Evolutionary conservation across 352 stramenopile genomes (phyloP).

Genomic region (Phytophthora quininea): DNA sequence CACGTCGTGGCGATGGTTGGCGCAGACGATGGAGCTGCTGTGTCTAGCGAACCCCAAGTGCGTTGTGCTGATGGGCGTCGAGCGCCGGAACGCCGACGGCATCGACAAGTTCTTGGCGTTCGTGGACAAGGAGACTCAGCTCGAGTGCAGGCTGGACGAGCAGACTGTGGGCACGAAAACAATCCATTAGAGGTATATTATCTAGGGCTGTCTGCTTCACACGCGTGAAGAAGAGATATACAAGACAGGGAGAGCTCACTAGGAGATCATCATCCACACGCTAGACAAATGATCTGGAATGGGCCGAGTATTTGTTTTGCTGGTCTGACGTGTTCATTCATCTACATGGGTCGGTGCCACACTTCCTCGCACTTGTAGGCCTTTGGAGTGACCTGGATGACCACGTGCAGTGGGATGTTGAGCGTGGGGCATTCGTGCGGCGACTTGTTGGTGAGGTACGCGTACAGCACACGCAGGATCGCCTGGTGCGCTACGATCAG

Average conservation of each 20-base stretch:
- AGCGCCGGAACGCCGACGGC: slow-evolving; percentile 80
- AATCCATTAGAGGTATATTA: slow-evolving; percentile 79
- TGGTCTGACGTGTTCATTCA: slow-evolving; percentile 14
- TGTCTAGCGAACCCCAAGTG: slow-evolving; percentile 57
- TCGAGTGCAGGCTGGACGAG: slow-evolving; percentile 55
- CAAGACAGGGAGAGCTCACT: background rate
- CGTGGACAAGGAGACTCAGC: slow-evolving; percentile 48
- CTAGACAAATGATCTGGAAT: slow-evolving; percentile 13
- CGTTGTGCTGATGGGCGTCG: slow-evolving; percentile 79
- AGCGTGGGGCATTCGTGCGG: slow-evolving; percentile 93
- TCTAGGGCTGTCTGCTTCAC: slow-evolving; percentile 32
- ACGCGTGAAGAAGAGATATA: slow-evolving; percentile 5
- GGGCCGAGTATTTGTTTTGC: slow-evolving; percentile 14
- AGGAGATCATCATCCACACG: slow-evolving; percentile 7
- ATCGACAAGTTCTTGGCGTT: slow-evolving; percentile 81
- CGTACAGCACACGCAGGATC: slow-evolving; percentile 95
- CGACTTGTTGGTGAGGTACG: slow-evolving; percentile 95
- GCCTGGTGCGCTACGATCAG: slow-evolving; percentile 96
- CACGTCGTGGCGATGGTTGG: slow-evolving; percentile 87
- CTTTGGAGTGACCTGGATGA: slow-evolving; percentile 95
- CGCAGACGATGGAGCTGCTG: slow-evolving; percentile 87
- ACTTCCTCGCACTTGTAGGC: slow-evolving; percentile 95
- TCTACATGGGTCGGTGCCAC: slow-evolving; percentile 89
- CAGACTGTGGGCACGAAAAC: slow-evolving; percentile 50
- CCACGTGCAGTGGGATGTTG: slow-evolving; percentile 93